phyloP scores from a whole-genome alignment of 2,329 filamentous ascomycete genomes.

The Aspergillus niger region DNA sequence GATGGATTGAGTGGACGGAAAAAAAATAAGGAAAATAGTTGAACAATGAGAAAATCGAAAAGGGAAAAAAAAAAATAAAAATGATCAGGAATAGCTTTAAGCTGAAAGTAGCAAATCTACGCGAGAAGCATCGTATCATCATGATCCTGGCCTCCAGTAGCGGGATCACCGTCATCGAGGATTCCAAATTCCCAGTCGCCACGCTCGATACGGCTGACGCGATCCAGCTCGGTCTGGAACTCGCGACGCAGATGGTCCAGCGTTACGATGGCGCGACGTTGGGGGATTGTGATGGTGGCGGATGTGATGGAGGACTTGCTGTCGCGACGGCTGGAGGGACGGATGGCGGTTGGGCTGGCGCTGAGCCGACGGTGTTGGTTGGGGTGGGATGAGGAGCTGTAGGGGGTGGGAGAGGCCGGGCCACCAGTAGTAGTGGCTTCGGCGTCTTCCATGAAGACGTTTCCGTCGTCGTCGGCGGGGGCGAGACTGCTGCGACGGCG shows the following conservation, averaged over 20 bases:
- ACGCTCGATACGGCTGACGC: slow-evolving; percentile 82
- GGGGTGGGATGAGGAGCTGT: slow-evolving; percentile 4
- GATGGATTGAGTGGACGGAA: background rate
- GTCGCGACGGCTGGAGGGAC: slow-evolving; percentile 22
- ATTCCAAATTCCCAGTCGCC: slow-evolving; percentile 79
- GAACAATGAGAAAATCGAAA: background rate
- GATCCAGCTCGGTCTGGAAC: slow-evolving; percentile 87
- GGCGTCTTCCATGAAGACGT: slow-evolving; percentile 44
- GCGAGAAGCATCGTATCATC: slow-evolving; percentile 41
- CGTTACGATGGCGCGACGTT: slow-evolving; percentile 76
- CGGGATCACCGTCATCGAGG: slow-evolving; percentile 19
- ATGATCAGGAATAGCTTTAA: background rate
- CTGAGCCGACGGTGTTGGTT: slow-evolving; percentile 22
- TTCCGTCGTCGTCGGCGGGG: slow-evolving; percentile 40
- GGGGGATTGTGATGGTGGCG: slow-evolving; percentile 17
- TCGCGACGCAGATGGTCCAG: slow-evolving; percentile 82
- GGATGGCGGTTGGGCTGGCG: slow-evolving; percentile 25
- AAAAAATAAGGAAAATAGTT: background rate
- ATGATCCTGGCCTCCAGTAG: slow-evolving; percentile 31
- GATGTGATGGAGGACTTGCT: slow-evolving; percentile 25
- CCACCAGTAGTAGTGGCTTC: slow-evolving; percentile 14
- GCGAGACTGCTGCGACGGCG: slow-evolving; percentile 46
- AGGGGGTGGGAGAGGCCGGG: slow-evolving; percentile 19
- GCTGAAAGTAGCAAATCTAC: slow-evolving; percentile 13
- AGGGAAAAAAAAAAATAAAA: background rate